phyloP scores from a whole-genome alignment of 1,284 basidiomycete genomes.

The Xerocomus subilludens region DNA sequence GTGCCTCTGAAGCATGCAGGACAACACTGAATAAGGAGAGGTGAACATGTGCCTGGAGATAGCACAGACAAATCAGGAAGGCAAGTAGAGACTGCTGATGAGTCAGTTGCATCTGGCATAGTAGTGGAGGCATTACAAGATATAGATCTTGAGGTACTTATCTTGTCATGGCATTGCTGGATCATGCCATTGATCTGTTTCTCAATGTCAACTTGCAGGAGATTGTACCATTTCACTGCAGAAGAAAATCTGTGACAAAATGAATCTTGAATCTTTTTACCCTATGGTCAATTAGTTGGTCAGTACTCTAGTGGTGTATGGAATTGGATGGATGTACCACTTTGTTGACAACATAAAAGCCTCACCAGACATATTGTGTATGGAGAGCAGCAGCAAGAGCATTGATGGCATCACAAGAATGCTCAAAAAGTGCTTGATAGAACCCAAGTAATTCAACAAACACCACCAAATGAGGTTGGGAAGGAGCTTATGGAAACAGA shows the following conservation, averaged over 20 bases:
- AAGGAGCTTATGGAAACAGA: conserved; percentile 13
- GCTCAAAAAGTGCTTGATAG: conserved; percentile 10
- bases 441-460: neutral
- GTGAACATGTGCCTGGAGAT: too few species aligned
- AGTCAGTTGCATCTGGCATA: too few species aligned
- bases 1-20: conserved; percentile 12
- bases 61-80: too few species aligned
- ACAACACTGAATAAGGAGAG: conserved; percentile 15
- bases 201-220: conserved; percentile 14
- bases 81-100: too few species aligned
- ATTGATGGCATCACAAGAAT: conserved; percentile 26
- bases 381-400: conserved; percentile 9
- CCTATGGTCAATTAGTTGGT: too few species aligned
- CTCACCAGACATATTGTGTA: conserved; percentile 2
- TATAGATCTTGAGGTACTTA: too few species aligned
- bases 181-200: neutral
- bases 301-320: too few species aligned
- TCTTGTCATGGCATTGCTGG: too few species aligned
- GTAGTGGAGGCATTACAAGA: too few species aligned
- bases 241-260: neutral
- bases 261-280: neutral
- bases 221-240: conserved; percentile 8
- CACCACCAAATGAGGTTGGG: conserved; percentile 19
- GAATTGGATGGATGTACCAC: too few species aligned
- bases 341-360: conserved; percentile 9